phyloP scores from a whole-genome alignment of 352 stramenopile genomes.

The Phytophthora pluvialis region DNA sequence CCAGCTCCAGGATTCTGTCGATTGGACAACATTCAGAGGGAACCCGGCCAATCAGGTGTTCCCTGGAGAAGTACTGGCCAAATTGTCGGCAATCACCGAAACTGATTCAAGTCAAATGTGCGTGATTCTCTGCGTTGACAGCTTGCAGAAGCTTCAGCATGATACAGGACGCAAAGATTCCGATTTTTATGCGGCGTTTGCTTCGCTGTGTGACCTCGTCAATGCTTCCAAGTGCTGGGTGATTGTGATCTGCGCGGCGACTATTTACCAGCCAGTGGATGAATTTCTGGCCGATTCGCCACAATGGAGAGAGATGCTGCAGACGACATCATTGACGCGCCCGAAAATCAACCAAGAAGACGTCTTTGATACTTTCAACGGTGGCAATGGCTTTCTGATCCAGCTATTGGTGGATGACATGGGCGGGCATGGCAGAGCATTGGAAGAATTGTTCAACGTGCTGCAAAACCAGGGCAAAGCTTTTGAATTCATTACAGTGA shows the following conservation, averaged over 20 bases:
- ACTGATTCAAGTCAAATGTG: slow-evolving; percentile 17
- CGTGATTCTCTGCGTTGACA: slow-evolving; percentile 27
- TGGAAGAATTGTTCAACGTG: slow-evolving; percentile 27
- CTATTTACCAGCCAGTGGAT: slow-evolving; percentile 25
- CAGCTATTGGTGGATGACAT: slow-evolving; percentile 28
- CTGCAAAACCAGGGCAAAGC: slow-evolving; percentile 13
- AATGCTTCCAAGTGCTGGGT: slow-evolving; percentile 29
- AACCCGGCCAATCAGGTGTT: not conserved
- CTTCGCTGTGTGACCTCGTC: slow-evolving; percentile 19
- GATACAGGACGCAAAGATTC: slow-evolving; percentile 17
- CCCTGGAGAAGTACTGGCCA: slow-evolving; percentile 8
- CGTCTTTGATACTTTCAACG: slow-evolving; percentile 7
- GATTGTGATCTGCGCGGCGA: slow-evolving; percentile 20
- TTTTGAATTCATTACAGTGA: slow-evolving; percentile 21
- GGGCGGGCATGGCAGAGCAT: slow-evolving; percentile 24
- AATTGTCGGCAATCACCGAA: slow-evolving; percentile 15
- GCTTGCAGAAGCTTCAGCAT: slow-evolving; percentile 20
- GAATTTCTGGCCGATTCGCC: slow-evolving; percentile 17
- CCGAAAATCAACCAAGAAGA: slow-evolving; percentile 11
- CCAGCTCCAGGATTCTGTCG: slow-evolving; percentile 14
- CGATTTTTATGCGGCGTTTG: slow-evolving; percentile 14
- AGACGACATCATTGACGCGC: slow-evolving; percentile 3
- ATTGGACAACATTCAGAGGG: slow-evolving; percentile 1
- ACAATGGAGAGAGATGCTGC: slow-evolving; percentile 8
- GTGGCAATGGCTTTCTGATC: slow-evolving; percentile 3